Evolutionary conservation across 192 early-diverging fungal genomes (phyloP).

Genomic region (Gonapodya sp.): DNA sequence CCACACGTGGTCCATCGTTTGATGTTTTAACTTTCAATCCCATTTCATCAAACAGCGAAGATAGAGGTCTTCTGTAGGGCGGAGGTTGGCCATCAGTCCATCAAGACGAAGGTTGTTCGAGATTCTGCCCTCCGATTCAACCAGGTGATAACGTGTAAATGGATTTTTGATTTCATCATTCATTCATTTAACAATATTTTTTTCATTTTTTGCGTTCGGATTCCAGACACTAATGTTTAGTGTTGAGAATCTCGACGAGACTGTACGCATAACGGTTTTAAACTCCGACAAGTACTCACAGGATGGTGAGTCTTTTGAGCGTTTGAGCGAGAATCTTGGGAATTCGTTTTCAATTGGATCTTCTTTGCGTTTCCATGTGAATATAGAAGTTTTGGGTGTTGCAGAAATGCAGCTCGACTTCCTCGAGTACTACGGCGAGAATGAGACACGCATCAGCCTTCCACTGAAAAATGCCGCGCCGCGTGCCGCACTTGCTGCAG

Average conservation of each 20-base stretch:
- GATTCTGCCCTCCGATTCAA: background rate
- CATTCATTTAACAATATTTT: background rate
- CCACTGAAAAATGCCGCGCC: background rate
- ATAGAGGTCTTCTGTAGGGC: background rate
- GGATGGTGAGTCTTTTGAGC: constrained; percentile 26
- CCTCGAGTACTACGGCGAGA: constrained; percentile 33
- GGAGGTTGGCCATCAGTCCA: background rate
- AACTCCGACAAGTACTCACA: constrained; percentile 32
- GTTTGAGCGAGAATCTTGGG: too few species aligned
- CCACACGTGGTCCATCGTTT: background rate
- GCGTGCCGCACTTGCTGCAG: background rate
- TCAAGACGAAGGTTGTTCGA: constrained; percentile 5
- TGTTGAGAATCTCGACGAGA: constrained; percentile 23
- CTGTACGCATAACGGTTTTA: constrained; percentile 23
- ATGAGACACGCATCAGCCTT: constrained; percentile 19
- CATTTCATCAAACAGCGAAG: background rate
- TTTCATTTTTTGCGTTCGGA: too few species aligned
- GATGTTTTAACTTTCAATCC: background rate
- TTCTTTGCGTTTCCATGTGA: background rate
- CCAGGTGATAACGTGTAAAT: constrained; percentile 2
- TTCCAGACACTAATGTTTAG: constrained; percentile 24
- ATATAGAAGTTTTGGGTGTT: constrained; percentile 27
- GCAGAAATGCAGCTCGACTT: constrained; percentile 28
- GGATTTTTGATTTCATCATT: too few species aligned
- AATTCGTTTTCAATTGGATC: too few species aligned